These are phyloP conservation scores for Taphrina flavorubra DNA, from an alignment of 1,139 yeast genomes.

Conservation along the genomic window DNA sequence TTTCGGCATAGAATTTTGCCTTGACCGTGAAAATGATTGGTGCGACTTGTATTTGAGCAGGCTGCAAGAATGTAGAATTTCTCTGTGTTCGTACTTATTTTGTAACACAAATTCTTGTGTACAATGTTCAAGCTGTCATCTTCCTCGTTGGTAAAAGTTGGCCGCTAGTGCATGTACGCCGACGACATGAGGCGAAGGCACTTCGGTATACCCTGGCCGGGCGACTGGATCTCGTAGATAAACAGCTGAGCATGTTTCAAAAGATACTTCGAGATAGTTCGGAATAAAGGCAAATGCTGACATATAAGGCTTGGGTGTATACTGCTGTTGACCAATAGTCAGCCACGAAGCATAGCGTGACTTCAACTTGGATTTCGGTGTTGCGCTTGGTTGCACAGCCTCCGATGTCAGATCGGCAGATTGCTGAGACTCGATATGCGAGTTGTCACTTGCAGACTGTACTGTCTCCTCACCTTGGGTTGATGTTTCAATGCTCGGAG, in stretches of 20 bases:
- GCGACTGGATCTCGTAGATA: constrained; percentile 96
- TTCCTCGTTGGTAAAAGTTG: constrained; percentile 82
- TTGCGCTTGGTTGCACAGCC: not conserved
- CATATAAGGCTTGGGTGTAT: constrained; percentile 89
- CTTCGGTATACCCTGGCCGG: constrained; percentile 95
- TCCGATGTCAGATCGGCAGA: not conserved
- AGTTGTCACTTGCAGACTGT: not conserved
- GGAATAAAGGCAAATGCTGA: constrained; percentile 94
- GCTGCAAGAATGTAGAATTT: too few species aligned
- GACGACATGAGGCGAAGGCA: constrained; percentile 83
- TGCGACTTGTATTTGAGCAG: too few species aligned
- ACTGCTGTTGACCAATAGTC: constrained; percentile 58
- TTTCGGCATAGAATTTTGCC: too few species aligned
- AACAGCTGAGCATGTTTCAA: constrained; percentile 90
- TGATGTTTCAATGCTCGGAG: not conserved
- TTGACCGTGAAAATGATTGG: too few species aligned
- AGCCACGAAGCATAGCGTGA: constrained; percentile 2
- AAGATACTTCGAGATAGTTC: constrained; percentile 86
- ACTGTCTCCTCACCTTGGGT: not conserved
- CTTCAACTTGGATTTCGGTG: not conserved
- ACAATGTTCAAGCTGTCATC: not conserved
- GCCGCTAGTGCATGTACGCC: constrained; percentile 92
- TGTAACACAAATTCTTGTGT: not conserved
- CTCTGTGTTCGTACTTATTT: not conserved
- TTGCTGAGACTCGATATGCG: not conserved